Conservation (phyloP, 1,284 basidiomycete species). For the Leccinum pallidistipes region DNA sequence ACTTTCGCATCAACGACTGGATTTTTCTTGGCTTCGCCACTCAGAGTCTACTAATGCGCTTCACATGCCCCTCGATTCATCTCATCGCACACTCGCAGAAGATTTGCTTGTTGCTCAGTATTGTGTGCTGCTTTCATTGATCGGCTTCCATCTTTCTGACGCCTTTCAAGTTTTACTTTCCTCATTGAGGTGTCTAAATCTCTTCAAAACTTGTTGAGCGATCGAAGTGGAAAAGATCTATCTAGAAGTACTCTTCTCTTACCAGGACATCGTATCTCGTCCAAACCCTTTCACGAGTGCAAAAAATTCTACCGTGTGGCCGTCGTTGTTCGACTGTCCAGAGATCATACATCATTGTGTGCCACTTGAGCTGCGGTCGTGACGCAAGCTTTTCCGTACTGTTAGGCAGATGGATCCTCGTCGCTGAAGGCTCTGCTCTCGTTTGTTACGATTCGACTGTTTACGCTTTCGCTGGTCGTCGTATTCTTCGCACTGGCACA, state of each 20-base stretch:
- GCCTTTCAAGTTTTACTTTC: background rate
- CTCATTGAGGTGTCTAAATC: constrained; percentile 9
- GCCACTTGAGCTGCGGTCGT: background rate
- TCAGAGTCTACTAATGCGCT: no score
- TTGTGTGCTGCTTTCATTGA: background rate
- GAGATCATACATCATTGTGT: background rate
- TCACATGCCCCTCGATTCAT: constrained; percentile 7
- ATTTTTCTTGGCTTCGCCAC: background rate
- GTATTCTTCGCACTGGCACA: constrained; percentile 4
- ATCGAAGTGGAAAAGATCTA: constrained; percentile 4
- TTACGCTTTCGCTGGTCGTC: background rate
- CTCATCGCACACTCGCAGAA: background rate
- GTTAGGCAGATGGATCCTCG: constrained; percentile 5
- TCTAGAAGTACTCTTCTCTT: background rate
- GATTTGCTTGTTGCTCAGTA: background rate
- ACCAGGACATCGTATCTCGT: constrained; percentile 1
- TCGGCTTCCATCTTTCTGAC: background rate
- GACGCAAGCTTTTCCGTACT: constrained; percentile 3
- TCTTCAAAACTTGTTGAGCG: constrained; percentile 1
- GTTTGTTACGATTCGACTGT: constrained; percentile 11
- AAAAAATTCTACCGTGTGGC: constrained; percentile 9
- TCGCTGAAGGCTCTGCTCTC: constrained; percentile 6
- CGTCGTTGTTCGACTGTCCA: background rate
- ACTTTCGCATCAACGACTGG: background rate
- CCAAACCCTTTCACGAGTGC: constrained; percentile 4